A percentile compares a stretch with the other conserved stretches of the same genome.
Evolutionary conservation across 2,329 filamentous ascomycete species (phyloP).

Genomic region (Myotisia sp.): DNA sequence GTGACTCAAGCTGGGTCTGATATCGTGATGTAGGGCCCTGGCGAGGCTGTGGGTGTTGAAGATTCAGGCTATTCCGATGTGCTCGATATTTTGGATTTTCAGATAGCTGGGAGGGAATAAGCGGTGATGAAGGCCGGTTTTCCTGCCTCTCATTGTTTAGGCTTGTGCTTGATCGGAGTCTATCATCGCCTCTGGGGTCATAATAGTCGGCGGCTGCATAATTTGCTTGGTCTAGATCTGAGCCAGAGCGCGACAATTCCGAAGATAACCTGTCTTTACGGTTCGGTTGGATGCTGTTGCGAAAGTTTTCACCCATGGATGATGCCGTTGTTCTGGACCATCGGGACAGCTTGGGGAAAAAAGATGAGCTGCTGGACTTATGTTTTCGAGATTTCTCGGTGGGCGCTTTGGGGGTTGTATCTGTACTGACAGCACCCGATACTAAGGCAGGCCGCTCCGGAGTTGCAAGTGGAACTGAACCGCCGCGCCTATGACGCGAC

Average conservation of each 20-base stretch:
- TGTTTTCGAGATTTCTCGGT: conserved; percentile 71
- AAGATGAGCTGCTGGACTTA: conserved; percentile 68
- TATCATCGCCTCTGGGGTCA: conserved; percentile 33
- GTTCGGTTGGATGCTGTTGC: conserved; percentile 42
- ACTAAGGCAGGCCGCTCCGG: conserved; percentile 30
- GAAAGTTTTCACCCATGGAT: conserved; percentile 65
- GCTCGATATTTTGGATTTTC: conserved; percentile 51
- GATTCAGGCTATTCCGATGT: conserved; percentile 48
- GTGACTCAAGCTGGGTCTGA: conserved; percentile 46
- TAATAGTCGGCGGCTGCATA: conserved; percentile 33
- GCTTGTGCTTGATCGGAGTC: conserved; percentile 31
- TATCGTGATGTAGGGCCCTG: conserved; percentile 48
- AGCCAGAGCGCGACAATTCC: conserved; percentile 59
- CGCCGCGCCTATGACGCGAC: conserved; percentile 25
- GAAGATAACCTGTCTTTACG: conserved; percentile 49
- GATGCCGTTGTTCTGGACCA: conserved; percentile 96
- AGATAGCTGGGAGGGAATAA: conserved; percentile 45
- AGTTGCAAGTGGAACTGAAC: conserved; percentile 32
- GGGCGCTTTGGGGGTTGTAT: conserved; percentile 54
- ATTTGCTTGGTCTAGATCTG: conserved; percentile 55
- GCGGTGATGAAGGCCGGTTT: conserved; percentile 43
- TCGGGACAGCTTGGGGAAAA: conserved; percentile 83
- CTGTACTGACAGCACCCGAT: conserved; percentile 47
- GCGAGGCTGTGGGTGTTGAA: conserved; percentile 51
- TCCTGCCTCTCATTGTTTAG: conserved; percentile 28